phyloP scores from a whole-genome alignment of 306 rosid species.

The Glycine tomentella region DNA sequence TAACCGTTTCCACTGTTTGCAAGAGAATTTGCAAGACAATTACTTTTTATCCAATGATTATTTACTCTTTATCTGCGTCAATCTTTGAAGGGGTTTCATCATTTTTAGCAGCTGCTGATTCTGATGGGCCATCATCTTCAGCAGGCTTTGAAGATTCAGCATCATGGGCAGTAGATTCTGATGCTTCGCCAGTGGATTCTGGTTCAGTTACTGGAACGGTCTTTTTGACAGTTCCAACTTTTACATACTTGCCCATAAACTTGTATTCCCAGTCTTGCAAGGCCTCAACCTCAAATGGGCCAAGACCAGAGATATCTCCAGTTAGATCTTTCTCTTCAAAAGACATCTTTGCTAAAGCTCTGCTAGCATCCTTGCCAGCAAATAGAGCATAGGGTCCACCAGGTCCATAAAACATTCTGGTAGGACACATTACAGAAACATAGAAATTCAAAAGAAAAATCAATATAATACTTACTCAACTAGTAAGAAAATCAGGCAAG shows the following conservation, averaged over 20 bases:
- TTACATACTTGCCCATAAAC: constrained; percentile 85
- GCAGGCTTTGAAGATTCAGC: constrained; percentile 47
- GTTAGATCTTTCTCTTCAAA: constrained; percentile 90
- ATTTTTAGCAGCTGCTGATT: constrained; percentile 55
- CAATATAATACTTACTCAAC: background rate
- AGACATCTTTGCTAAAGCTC: constrained; percentile 98
- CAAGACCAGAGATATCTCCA: constrained; percentile 86
- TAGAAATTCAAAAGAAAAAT: constrained; percentile 15
- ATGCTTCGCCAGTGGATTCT: constrained; percentile 55
- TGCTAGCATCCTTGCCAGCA: constrained; percentile 97
- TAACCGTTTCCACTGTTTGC: constrained; percentile 9
- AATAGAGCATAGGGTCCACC: constrained; percentile 96
- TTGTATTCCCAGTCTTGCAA: constrained; percentile 97
- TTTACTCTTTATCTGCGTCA: constrained; percentile 55
- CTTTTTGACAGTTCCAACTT: constrained; percentile 77
- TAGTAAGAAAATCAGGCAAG: background rate
- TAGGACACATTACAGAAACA: constrained; percentile 21
- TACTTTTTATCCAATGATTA: background rate
- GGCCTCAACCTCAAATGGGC: constrained; percentile 77
- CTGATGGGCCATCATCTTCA: constrained; percentile 54
- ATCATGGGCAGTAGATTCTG: constrained; percentile 52
- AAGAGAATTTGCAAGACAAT: too few relatives aligned
- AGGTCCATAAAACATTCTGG: constrained; percentile 96
- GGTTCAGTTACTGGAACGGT: too few relatives aligned
- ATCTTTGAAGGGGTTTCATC: constrained; percentile 61